Conservation (phyloP, 352 stramenopile genomes). For the Paralagenidium karlingii region DNA sequence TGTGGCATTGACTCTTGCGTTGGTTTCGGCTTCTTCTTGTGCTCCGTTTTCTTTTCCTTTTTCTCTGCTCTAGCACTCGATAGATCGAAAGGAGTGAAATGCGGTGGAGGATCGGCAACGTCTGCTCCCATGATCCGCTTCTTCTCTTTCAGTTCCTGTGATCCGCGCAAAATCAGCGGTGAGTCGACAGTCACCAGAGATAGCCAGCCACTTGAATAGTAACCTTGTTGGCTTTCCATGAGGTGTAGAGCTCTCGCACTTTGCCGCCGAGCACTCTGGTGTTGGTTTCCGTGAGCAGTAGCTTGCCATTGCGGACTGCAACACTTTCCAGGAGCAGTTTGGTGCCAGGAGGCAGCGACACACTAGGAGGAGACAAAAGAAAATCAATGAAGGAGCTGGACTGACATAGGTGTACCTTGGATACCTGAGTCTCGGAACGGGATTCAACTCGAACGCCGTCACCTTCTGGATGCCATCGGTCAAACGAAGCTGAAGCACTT, state of each 20-base stretch:
- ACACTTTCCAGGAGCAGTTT: conserved; percentile 2
- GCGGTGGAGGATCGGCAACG: conserved; percentile 5
- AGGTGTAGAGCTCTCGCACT: conserved; percentile 6
- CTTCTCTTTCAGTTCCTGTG: conserved; percentile 10
- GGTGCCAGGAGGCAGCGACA: conserved; percentile 1
- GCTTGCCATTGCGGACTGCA: conserved; percentile 4
- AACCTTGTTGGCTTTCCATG: conserved; percentile 10
- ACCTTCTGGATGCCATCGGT: conserved; percentile 5
- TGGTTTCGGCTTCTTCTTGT: background rate
- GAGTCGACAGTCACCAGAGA: background rate
- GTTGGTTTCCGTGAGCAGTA: conserved; percentile 1
- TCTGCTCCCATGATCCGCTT: conserved; percentile 5
- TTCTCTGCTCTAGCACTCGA: too few relatives aligned
- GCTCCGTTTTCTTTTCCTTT: background rate
- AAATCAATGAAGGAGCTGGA: background rate
- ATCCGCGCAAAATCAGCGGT: too few relatives aligned
- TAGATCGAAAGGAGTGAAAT: conserved; percentile 5
- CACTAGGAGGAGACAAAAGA: too few relatives aligned
- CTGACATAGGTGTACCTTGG: background rate
- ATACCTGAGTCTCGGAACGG: conserved; percentile 4
- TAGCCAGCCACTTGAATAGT: background rate
- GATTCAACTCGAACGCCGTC: conserved; percentile 4
- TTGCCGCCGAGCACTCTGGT: conserved; percentile 2
- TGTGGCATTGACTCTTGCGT: background rate
- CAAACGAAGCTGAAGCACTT: conserved; percentile 7